Evolutionary conservation across 345 rosid species (phyloP).

Genomic region (Linum tenue): DNA sequence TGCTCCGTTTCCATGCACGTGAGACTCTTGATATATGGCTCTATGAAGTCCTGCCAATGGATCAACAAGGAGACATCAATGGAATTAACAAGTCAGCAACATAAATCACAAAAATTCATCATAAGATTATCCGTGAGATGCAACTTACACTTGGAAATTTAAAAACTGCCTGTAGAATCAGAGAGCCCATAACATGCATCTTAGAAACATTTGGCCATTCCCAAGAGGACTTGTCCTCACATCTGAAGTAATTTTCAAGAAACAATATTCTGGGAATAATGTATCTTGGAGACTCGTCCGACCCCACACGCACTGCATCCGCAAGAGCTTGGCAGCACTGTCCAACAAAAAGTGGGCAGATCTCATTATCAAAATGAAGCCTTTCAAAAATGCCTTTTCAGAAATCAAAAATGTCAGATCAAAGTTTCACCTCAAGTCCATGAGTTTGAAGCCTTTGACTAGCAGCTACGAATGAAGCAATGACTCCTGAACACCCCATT

Average conservation of each 20-base stretch:
- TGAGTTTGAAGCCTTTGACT: constrained; percentile 61
- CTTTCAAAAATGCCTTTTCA: neutral
- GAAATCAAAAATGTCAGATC: constrained; percentile 3
- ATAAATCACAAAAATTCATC: neutral
- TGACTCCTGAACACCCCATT: constrained; percentile 83
- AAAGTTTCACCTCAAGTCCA: constrained; percentile 46
- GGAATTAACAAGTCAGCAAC: neutral
- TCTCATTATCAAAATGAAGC: constrained; percentile 5
- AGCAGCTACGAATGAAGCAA: constrained; percentile 67
- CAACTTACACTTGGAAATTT: constrained; percentile 63
- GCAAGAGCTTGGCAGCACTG: constrained; percentile 84
- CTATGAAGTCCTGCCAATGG: constrained; percentile 56
- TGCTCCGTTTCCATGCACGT: constrained; percentile 67
- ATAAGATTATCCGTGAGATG: constrained; percentile 1
- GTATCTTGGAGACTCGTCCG: constrained; percentile 43
- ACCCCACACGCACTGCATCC: constrained; percentile 42
- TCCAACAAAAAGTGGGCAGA: constrained; percentile 16
- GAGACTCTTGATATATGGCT: constrained; percentile 56
- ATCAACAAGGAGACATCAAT: neutral
- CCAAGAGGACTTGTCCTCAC: constrained; percentile 57
- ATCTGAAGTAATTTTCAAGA: constrained; percentile 67
- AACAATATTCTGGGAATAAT: constrained; percentile 67
- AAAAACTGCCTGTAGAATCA: constrained; percentile 81
- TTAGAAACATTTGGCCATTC: constrained; percentile 57
- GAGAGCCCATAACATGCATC: constrained; percentile 84